These are phyloP conservation scores for Stentor coeruleus DNA, from an alignment of 73 alveolate genomes.

Conservation along the genomic window DNA sequence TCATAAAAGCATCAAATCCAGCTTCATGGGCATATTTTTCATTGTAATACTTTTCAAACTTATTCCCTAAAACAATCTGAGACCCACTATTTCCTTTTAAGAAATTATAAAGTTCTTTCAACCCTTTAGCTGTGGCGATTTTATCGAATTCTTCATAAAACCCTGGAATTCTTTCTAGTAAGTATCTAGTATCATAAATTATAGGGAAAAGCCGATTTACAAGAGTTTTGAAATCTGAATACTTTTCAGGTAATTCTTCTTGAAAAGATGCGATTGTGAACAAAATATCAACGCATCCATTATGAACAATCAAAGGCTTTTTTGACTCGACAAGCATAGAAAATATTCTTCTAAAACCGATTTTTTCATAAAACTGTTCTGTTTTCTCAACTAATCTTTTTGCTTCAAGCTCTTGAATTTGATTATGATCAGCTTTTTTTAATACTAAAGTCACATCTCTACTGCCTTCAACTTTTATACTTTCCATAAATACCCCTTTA, in stretches of 20 bases:
- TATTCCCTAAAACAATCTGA: background rate
- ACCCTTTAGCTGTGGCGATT: background rate
- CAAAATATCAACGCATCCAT: background rate
- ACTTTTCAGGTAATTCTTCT: slow-evolving; percentile 12
- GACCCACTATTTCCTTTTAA: background rate
- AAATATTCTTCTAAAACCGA: slow-evolving; percentile 21
- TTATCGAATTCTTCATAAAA: slow-evolving; percentile 7
- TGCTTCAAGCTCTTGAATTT: background rate
- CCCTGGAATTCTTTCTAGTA: slow-evolving; percentile 1
- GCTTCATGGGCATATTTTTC: slow-evolving; percentile 17
- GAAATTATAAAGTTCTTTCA: background rate
- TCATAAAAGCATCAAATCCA: slow-evolving; percentile 15
- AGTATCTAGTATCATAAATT: background rate
- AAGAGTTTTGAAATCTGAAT: background rate
- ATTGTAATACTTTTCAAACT: background rate
- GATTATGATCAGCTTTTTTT: background rate
- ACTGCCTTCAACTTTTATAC: slow-evolving; percentile 4
- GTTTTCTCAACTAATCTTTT: background rate
- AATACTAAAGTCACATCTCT: slow-evolving; percentile 6
- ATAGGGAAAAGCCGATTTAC: slow-evolving; percentile 9
- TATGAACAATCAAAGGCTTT: slow-evolving; percentile 21
- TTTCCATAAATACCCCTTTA: background rate
- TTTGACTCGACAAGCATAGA: background rate
- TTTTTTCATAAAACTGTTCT: slow-evolving; percentile 19
- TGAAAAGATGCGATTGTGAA: background rate